Evolutionary conservation across 2,329 filamentous ascomycete species (phyloP).

Genomic region (Pseudopyricularia cyperi): DNA sequence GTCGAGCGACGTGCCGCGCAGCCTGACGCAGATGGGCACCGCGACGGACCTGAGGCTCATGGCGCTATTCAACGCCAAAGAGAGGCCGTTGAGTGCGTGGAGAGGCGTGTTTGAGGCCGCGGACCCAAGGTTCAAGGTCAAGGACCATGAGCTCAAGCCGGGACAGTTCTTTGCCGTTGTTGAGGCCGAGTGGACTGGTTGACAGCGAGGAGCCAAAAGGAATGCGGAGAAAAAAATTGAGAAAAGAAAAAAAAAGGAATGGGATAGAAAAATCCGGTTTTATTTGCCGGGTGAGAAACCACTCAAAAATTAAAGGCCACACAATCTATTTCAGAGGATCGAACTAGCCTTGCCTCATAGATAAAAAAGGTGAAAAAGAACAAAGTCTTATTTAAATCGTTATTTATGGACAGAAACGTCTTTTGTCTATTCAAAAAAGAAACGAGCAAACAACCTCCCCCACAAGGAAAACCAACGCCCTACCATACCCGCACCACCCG

Average conservation of each 20-base stretch:
- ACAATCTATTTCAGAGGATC: no score
- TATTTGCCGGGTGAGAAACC: no score
- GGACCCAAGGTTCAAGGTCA: conserved; percentile 4
- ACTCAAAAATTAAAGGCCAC: no score
- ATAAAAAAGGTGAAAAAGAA: no score
- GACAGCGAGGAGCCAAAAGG: background rate
- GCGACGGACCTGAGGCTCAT: conserved; percentile 4
- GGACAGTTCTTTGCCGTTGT: conserved; percentile 1
- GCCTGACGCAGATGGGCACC: conserved; percentile 1
- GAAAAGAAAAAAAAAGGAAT: no score
- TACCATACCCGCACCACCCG: no score
- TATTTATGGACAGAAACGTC: no score
- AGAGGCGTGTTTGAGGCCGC: conserved; percentile 6
- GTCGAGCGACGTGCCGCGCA: background rate
- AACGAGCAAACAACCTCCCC: background rate
- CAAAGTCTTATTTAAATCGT: no score
- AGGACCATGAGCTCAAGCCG: background rate
- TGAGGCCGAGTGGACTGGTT: conserved; percentile 1
- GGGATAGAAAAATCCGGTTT: no score
- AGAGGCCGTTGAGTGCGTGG: conserved; percentile 11
- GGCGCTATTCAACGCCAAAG: conserved; percentile 9
- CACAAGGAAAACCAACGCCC: background rate
- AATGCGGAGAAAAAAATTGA: no score
- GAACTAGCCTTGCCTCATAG: no score
- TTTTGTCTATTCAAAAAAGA: no score